Base-by-base conservation (phyloP, 2,329 filamentous ascomycete genomes). In the Calcarisporium arbuscula region DNA sequence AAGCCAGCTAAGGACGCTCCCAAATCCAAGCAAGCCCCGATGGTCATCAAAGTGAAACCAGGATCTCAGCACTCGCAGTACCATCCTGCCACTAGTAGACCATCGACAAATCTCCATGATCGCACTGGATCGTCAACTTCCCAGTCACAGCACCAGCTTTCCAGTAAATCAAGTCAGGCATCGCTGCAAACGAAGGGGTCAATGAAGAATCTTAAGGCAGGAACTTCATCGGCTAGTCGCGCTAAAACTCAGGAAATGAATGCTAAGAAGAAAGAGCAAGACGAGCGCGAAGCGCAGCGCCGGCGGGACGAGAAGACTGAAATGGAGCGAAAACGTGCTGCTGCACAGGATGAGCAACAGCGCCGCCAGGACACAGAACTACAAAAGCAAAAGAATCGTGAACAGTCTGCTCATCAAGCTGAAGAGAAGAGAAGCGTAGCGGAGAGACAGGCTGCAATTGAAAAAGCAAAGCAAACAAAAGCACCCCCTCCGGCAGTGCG, bases 251-350 rank as follows among this genome's bases (percentile, higher is more conserved):
- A 89, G 16, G 78, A 89, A 35, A 69, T 83, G 30, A 85, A 82
- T 3, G 83, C 85, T 25, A 82, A 80, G 51, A 89, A 88, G 58
- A 90, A 83, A 53, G 87, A 94, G 55, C 82, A 80, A 54, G 88
- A 94, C 48, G 86, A 94, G 53, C 77, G 80, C 30, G 85, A 88
- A 44, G 77, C 78, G 11, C 80, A 88, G 49, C 77, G 81, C 32
- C 90, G 86, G 51, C 80, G 81, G 8, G 85, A 94, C 15, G 80
- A 82, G 23, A 95, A 94, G 60, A 74, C 80, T 12, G 85, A 94
- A 49, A 65, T 84, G 21, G 87, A 94, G 53, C 79, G 83, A 30
- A 87, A 88, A 61, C 74, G 83, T 39, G 75, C 76, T 30, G 77
- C 74, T 6, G 57, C 65, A 14, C 79, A 82, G 46, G 79, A 82